Conservation (phyloP, 2,329 filamentous ascomycete genomes). For the Albifimbria verrucaria region DNA sequence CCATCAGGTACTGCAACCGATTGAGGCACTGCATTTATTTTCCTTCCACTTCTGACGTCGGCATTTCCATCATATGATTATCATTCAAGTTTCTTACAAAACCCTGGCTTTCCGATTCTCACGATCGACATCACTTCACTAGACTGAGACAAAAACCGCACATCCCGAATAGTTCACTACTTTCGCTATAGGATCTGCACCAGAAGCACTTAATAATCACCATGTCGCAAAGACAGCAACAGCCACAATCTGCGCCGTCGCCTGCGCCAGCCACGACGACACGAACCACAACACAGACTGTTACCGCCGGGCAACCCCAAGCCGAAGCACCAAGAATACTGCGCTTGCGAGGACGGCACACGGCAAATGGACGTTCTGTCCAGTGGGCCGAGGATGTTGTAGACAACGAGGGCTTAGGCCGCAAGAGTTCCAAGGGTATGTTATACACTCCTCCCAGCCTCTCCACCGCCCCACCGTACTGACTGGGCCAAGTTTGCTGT, state of each 20-base stretch:
- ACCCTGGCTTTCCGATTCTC: too few species aligned
- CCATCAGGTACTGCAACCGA: not conserved
- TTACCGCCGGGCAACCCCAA: slow-evolving; percentile 7
- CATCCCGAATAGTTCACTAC: too few species aligned
- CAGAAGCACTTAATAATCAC: too few species aligned
- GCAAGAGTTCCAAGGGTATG: slow-evolving; percentile 90
- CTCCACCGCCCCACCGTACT: not conserved
- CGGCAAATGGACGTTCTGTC: slow-evolving; percentile 58
- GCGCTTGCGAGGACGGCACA: slow-evolving; percentile 48
- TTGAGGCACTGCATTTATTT: not conserved
- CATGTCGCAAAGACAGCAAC: slow-evolving; percentile 27
- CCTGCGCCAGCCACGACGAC: slow-evolving; percentile 8
- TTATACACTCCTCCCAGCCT: not conserved
- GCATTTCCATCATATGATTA: not conserved
- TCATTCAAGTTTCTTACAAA: not conserved
- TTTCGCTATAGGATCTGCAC: not conserved
- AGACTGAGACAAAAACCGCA: too few species aligned
- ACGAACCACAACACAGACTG: slow-evolving; percentile 31
- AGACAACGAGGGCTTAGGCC: slow-evolving; percentile 91
- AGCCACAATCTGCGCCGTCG: slow-evolving; percentile 21
- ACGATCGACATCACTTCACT: too few species aligned
- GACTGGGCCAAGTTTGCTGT: slow-evolving; percentile 73
- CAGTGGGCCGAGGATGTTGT: slow-evolving; percentile 92
- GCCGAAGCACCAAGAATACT: slow-evolving; percentile 36
- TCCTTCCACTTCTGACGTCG: not conserved